These are phyloP conservation scores for Phyllosticta citrichinensis DNA, from an alignment of 2,329 filamentous ascomycete genomes.

Conservation along the genomic window DNA sequence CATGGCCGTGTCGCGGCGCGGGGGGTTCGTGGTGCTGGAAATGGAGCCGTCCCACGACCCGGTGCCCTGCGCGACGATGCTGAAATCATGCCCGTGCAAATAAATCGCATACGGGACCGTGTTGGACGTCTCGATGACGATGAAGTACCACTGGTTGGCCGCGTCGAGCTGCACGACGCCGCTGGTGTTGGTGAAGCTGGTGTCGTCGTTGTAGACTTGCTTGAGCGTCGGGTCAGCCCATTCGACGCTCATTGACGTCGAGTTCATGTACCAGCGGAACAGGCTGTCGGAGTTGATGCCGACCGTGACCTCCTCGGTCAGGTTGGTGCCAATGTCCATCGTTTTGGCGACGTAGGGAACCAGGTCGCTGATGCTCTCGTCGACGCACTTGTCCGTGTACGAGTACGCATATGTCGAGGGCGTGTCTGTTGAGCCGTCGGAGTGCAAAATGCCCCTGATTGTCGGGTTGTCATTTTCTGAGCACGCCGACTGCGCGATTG, in stretches of 20 bases:
- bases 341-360: constrained; percentile 27
- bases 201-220: constrained; percentile 22
- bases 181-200: constrained; percentile 11
- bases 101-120: constrained; percentile 32
- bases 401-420: constrained; percentile 1
- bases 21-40: constrained; percentile 28
- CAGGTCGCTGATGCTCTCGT: constrained; percentile 17
- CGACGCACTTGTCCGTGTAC: constrained; percentile 7
- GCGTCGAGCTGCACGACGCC: constrained; percentile 28
- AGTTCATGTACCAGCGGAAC: constrained; percentile 33
- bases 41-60: constrained; percentile 19
- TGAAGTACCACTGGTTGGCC: constrained; percentile 7
- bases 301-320: constrained; percentile 5
- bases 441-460: constrained; percentile 10
- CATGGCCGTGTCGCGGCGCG: constrained; percentile 24
- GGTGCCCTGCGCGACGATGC: constrained; percentile 26
- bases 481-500: constrained; percentile 6
- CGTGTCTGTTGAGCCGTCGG: not conserved
- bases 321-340: not conserved
- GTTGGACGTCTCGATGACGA: constrained; percentile 13
- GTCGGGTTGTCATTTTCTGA: constrained; percentile 8
- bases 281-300: constrained; percentile 14
- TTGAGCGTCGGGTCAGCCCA: constrained; percentile 28
- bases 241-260: constrained; percentile 24
- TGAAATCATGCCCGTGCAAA: constrained; percentile 30